Conservation (phyloP, 2,329 filamentous ascomycete species). For the Colletotrichum destructivum region DNA sequence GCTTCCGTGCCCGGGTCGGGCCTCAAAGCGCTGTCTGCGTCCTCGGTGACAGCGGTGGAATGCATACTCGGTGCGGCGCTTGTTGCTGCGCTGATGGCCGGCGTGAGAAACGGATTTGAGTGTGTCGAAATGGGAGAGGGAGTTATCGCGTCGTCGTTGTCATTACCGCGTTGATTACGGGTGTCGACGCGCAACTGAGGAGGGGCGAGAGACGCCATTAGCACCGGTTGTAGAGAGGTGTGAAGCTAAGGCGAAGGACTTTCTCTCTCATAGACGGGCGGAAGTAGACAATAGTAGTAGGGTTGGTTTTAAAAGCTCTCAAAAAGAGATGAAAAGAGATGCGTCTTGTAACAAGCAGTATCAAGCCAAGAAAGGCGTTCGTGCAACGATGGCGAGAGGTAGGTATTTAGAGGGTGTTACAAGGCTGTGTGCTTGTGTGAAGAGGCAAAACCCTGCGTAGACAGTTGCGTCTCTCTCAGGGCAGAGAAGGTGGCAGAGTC, state of each 20-base stretch:
- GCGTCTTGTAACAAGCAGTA: not conserved
- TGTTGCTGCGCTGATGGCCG: slow-evolving; percentile 40
- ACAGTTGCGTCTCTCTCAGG: not conserved
- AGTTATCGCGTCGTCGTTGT: slow-evolving; percentile 40
- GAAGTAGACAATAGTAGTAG: not conserved
- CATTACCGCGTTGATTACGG: slow-evolving; percentile 32
- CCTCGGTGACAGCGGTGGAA: slow-evolving; percentile 43
- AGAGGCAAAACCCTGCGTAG: slow-evolving; percentile 17
- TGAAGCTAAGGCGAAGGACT: slow-evolving; percentile 7
- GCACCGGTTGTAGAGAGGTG: slow-evolving; percentile 23
- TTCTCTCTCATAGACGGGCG: slow-evolving; percentile 12
- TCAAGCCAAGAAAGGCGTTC: not conserved
- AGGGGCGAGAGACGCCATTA: slow-evolving; percentile 42
- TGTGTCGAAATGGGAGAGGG: slow-evolving; percentile 42
- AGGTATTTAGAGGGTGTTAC: slow-evolving; percentile 21
- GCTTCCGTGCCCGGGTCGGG: slow-evolving; percentile 80
- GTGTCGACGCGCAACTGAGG: slow-evolving; percentile 41
- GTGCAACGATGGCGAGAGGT: slow-evolving; percentile 14
- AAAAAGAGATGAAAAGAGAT: not conserved
- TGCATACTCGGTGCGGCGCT: slow-evolving; percentile 39
- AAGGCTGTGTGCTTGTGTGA: slow-evolving; percentile 18
- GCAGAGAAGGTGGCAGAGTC: slow-evolving; percentile 22
- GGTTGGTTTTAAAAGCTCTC: not conserved
- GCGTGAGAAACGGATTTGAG: slow-evolving; percentile 48
- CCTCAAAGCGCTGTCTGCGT: slow-evolving; percentile 67